Base-by-base conservation (phyloP, 352 stramenopile genomes). In the Aphanomyces euteiches region DNA sequence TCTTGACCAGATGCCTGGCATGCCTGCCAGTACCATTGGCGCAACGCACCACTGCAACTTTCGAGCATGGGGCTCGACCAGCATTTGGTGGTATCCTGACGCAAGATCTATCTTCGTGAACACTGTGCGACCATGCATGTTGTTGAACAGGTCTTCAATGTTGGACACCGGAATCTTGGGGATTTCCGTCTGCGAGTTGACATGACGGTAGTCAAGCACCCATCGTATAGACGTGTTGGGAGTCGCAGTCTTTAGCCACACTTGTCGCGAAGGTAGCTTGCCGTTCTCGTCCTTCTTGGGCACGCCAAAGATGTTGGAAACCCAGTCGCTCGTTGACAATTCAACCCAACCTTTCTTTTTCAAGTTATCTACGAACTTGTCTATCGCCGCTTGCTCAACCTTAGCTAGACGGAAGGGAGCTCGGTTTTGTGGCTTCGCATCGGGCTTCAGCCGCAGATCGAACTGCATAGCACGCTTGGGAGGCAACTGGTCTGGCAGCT, bases 261-360 rank as follows among this genome's bases (percentile, higher is more conserved):
- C 47, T 7, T 54, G 47, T 7, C 64, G 48, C 1, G 37, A 64
- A 15, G 47, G 58, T 37, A 72, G 56, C 65, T 63, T 40, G 58
- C 66, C 39, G 63, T 77, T 43, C 40, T 60, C 28, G 60, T 61
- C 47, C 13, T 48, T 38, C 57, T 77, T 77, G 28, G 73, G 73
- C 4, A 77, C 73, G n/a, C 60, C 73, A 64, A 77, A 74, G 34
- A 73, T 73, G 50, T 70, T 72, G n/a, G 73, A 71, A 12, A 73
- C 70, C 64, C 73, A 77, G 19, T 48, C 10, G n/a, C 60, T 73
- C 7, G 61, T 61, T 19, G 56, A 67, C 57, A 74, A 66, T 38
- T 73, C 66, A 43, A 77, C 70, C 73, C 73, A 77, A 7, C 40
- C 19, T 56, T 72, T 74, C 17, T 21, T 34, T 17, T 69, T 64